Percentiles rank a stretch among this genome's conserved stretches.
These are phyloP conservation scores for Chytriomyces hyalinus DNA, from an alignment of 192 early-diverging fungal species.

Conservation along the genomic window DNA sequence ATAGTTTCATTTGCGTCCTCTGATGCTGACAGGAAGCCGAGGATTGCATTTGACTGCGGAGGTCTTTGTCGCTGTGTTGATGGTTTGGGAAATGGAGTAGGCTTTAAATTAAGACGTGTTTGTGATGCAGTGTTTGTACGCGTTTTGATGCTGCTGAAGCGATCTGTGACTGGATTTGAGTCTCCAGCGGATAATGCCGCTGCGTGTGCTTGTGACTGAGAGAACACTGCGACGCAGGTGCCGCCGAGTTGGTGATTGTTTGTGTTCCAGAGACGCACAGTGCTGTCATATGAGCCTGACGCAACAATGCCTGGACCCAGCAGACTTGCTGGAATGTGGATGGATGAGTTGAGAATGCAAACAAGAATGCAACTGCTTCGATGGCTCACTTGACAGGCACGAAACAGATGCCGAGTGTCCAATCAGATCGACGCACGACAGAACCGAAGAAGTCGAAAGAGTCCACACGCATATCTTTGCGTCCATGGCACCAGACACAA, in stretches of 20 bases:
- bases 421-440: slow-evolving; percentile 18
- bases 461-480: slow-evolving; percentile 29
- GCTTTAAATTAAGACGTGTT: background rate
- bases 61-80: background rate
- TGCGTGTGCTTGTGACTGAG: background rate
- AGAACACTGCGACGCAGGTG: slow-evolving; percentile 1
- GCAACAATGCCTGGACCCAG: background rate
- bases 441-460: background rate
- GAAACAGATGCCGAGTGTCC: slow-evolving; percentile 23
- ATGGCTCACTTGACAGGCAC: background rate
- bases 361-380: background rate
- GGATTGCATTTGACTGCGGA: slow-evolving; percentile 13
- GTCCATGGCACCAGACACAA: slow-evolving; percentile 35
- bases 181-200: background rate
- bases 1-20: background rate
- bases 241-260: background rate
- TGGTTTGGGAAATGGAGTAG: background rate
- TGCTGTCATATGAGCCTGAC: slow-evolving; percentile 20
- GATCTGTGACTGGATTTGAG: background rate
- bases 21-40: slow-evolving; percentile 20
- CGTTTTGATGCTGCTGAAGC: background rate
- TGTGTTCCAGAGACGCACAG: slow-evolving; percentile 9
- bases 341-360: background rate
- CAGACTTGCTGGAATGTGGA: background rate
- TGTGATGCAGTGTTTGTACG: background rate